phyloP scores from a whole-genome alignment of 345 rosid genomes.

The Lepidium sativum region DNA sequence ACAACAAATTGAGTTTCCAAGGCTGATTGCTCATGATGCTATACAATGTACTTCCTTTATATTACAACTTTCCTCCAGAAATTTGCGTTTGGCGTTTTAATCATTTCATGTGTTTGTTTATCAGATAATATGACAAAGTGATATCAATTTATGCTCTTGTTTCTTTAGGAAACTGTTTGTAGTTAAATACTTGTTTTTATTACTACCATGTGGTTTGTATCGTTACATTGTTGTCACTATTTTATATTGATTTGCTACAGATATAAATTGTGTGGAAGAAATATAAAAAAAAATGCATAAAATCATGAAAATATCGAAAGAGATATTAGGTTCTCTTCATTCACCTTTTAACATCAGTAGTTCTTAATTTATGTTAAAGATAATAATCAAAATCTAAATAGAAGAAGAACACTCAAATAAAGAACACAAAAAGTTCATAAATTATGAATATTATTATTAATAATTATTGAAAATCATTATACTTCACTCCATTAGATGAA shows the following conservation, averaged over 20 bases:
- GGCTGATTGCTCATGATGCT: conserved; percentile 99
- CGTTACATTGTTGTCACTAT: neutral
- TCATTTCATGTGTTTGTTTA: neutral
- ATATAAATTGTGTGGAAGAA: neutral
- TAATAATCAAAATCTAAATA: neutral
- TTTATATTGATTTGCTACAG: neutral
- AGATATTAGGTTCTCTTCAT: neutral
- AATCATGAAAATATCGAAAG: too few species aligned
- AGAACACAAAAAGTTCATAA: neutral
- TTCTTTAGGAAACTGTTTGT: conserved; percentile 18
- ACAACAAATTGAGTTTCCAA: conserved; percentile 35
- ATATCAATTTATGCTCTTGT: conserved; percentile 10
- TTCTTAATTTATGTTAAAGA: neutral
- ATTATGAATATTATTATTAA: neutral
- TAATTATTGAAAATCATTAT: neutral
- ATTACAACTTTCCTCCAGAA: neutral
- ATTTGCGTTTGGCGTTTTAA: conserved; percentile 12
- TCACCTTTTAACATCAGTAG: neutral
- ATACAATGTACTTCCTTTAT: conserved; percentile 34
- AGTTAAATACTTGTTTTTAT: conserved; percentile 13
- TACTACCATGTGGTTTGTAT: conserved; percentile 18
- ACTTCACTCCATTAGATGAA: neutral
- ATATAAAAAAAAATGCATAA: neutral
- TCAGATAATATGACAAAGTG: neutral
- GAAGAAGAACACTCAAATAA: neutral